Conservation (phyloP, 495 filamentous ascomycete genomes). For the Amorphotheca resinae region DNA sequence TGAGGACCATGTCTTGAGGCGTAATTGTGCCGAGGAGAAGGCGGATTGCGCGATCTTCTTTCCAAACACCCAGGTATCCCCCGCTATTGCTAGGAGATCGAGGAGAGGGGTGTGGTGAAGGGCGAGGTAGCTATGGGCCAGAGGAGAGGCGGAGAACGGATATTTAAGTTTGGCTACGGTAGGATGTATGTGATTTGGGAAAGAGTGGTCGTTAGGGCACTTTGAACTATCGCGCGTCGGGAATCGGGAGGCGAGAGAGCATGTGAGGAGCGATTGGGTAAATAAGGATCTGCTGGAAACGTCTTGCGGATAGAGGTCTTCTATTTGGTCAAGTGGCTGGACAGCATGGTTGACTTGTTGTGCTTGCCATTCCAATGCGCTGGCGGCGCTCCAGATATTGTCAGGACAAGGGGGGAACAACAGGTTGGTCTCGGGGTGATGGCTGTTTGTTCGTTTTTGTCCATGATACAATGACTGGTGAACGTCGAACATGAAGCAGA, state of each 20-base stretch:
- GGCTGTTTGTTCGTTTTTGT: constrained; percentile 22
- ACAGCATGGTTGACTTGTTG: background rate
- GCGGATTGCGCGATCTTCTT: constrained; percentile 17
- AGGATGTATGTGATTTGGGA: constrained; percentile 1
- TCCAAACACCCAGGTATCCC: constrained; percentile 20
- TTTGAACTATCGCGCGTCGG: constrained; percentile 6
- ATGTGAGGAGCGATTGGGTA: constrained; percentile 12
- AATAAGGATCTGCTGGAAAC: constrained; percentile 3
- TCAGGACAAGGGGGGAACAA: constrained; percentile 16
- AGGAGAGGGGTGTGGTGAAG: constrained; percentile 20
- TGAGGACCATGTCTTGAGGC: constrained; percentile 15
- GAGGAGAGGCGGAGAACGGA: constrained; percentile 7
- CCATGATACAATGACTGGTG: constrained; percentile 38
- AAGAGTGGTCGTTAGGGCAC: constrained; percentile 6
- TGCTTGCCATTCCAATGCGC: constrained; percentile 14
- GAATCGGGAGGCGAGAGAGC: constrained; percentile 12
- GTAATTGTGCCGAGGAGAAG: constrained; percentile 13
- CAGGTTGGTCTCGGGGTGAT: background rate
- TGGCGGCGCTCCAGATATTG: constrained; percentile 15
- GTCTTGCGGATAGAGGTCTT: constrained; percentile 6
- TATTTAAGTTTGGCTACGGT: constrained; percentile 5
- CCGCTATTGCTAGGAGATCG: constrained; percentile 18
- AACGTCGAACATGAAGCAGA: constrained; percentile 38
- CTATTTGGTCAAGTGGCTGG: constrained; percentile 6
- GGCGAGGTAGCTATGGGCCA: constrained; percentile 16